Base-by-base conservation (phyloP, 768 basidiomycete species). In the Lactifluus pinguis region DNA sequence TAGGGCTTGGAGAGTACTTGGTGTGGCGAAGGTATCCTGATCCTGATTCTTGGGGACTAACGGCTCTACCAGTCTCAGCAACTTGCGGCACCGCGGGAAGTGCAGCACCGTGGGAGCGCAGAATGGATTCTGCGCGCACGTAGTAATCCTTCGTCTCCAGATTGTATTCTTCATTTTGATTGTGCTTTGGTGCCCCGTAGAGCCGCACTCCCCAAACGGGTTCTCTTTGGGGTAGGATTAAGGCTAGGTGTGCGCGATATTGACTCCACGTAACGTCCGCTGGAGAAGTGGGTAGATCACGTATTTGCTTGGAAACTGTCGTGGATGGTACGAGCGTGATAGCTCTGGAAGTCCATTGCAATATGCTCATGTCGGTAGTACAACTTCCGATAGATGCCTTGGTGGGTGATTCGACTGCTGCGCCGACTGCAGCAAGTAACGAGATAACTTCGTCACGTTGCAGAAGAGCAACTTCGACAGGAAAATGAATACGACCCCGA, bases 361-460 rank as follows among this genome's bases (percentile, higher is more conserved):
- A 65, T 21, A 66, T 9, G n/a, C 61, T 63, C 48, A 55, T 60
- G 15, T 19, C 49, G 5, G 34, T 19, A 0, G 49, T 32, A 4
- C 39, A 21, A 21, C 3, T 34, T 10, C 10, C 49, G 39, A 14
- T 49, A 14, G 48, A 54, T 44, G 4, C 49, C 30, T 47, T 48
- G 21, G 52, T 58, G 14, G 47, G 54, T 8, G 58, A 13, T 17
- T 71, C 66, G 52, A 67, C 59, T 7, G 69, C 64, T 1, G 70
- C 72, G 17, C 71, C 73, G 3, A 72, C 61, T 1, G 65, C 63
- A 14, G 69, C 59, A 13, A 74, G 62, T n/a, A 73, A 64, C 13
- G 65, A 55, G 7, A 70, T 60, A 21, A 70, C 62, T n/a, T 72
- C 65, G 55, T 68, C 71, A 34, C 60, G 57, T 25, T 44, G 51